Base-by-base conservation (phyloP, 2,329 filamentous ascomycete genomes). In the Simplicillium sp. region DNA sequence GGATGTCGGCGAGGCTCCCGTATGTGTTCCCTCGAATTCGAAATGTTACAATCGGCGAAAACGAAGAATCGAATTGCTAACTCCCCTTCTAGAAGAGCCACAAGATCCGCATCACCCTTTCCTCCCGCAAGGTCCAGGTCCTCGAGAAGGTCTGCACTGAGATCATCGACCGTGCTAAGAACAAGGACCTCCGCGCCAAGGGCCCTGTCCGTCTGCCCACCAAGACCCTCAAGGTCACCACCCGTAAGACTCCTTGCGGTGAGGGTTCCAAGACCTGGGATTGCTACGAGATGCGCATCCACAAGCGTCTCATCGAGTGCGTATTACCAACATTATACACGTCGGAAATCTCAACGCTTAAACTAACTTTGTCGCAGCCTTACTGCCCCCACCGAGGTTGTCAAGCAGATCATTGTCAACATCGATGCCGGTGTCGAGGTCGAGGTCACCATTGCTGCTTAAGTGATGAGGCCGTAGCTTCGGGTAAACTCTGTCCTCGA, bases 201-300 rank as follows among this genome's bases (percentile, higher is more conserved):
- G 90, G 92, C 63, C 88, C 90, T 66, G 90, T 97, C 70, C 88
- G 90, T 64, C 84, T 96, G 61, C 88, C 92, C 60, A 96, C 89
- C 76, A 95, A 96, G 84, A 87, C 80, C 67, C 80, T 97, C 62
- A 87, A 92, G 79, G 81, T 95, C 77, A 87, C 86, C 67, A 95
- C 92, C 77, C 85, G 92, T 65, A 98, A 98, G 85, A 97, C 92
- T 53, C 92, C 92, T 68, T 92, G 86, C 74, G 92, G 92, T 85
- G 92, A 98, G 82, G 92, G 92, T 75, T 94, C 85, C 71, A 98
- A 98, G 87, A 98, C 92, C 65, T 98, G 92, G 92, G 92, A 97
- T 69, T 82, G 78, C 70, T 98, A 77, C 71, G 90, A 98, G 84
- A 94, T 98, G 88, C 84, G 90, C 75, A 94, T 96, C 68, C 88